phyloP scores from a whole-genome alignment of 2,329 filamentous ascomycete species.

The Aquanectria penicillioides region DNA sequence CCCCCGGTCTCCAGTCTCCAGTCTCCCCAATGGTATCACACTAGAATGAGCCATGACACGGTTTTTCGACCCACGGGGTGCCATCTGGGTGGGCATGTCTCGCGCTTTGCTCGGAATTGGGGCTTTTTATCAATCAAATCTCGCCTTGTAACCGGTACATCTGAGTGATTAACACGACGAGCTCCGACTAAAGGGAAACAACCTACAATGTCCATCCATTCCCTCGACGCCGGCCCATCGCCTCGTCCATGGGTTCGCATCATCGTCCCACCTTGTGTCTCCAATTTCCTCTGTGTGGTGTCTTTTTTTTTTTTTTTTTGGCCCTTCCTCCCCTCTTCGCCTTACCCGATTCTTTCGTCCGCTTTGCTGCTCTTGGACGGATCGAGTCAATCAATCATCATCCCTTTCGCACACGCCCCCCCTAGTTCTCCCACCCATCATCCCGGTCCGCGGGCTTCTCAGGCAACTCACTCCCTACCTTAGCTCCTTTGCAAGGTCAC shows the following conservation, averaged over 20 bases:
- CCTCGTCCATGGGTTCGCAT: no score
- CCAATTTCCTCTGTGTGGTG: no score
- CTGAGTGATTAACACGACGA: not conserved
- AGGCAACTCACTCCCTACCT: conserved; percentile 1
- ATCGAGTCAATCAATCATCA: not conserved
- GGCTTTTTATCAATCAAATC: conserved; percentile 16
- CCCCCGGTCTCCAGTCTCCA: no score
- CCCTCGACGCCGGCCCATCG: not conserved
- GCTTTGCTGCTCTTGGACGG: not conserved
- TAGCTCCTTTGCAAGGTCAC: not conserved
- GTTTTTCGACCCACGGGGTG: not conserved
- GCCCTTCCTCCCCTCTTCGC: conserved; percentile 2
- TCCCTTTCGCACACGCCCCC: not conserved
- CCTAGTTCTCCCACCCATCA: not conserved
- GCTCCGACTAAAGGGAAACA: no score
- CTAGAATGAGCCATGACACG: conserved; percentile 10
- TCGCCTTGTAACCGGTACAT: conserved; percentile 8
- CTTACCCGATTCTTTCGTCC: not conserved
- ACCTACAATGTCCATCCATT: not conserved
- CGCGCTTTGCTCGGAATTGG: conserved; percentile 8
- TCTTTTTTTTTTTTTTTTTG: no score
- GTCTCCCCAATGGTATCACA: no score
- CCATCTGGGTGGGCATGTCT: not conserved
- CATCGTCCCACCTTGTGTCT: conserved; percentile 14
- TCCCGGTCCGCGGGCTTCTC: conserved; percentile 1